Percentiles rank a stretch among this genome's conserved stretches.
Evolutionary conservation across 306 rosid genomes (phyloP).

Genomic region (Prunus dulcis): DNA sequence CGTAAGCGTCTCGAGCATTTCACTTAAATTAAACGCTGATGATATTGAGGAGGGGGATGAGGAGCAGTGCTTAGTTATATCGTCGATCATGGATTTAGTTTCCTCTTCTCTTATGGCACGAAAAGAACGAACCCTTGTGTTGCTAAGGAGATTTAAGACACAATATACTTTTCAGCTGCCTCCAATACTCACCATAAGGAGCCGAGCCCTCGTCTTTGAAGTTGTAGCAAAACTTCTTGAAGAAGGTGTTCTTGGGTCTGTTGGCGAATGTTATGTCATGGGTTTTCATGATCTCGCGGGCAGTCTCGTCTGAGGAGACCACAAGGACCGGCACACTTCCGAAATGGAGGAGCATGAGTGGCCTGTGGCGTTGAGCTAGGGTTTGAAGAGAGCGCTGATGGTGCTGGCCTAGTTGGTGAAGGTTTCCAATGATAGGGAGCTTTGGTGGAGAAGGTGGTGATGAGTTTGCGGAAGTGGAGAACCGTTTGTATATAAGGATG

Average conservation of each 20-base stretch:
- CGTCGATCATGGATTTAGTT: background rate
- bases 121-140: slow-evolving; percentile 5
- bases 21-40: background rate
- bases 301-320: background rate
- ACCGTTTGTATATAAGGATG: background rate
- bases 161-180: slow-evolving; percentile 4
- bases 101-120: background rate
- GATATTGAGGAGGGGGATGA: background rate
- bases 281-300: background rate
- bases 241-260: background rate
- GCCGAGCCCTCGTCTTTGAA: background rate
- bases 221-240: background rate
- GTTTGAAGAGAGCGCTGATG: background rate
- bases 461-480: background rate
- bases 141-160: background rate
- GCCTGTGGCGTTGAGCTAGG: background rate
- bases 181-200: slow-evolving; percentile 10
- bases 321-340: background rate
- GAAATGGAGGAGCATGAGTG: background rate
- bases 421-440: background rate
- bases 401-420: background rate
- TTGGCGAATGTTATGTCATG: background rate
- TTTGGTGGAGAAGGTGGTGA: slow-evolving; percentile 1
- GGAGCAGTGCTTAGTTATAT: background rate
- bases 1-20: background rate